These are phyloP conservation scores for Phytophthora sp. DNA, from an alignment of 352 stramenopile genomes.

Conservation along the genomic window DNA sequence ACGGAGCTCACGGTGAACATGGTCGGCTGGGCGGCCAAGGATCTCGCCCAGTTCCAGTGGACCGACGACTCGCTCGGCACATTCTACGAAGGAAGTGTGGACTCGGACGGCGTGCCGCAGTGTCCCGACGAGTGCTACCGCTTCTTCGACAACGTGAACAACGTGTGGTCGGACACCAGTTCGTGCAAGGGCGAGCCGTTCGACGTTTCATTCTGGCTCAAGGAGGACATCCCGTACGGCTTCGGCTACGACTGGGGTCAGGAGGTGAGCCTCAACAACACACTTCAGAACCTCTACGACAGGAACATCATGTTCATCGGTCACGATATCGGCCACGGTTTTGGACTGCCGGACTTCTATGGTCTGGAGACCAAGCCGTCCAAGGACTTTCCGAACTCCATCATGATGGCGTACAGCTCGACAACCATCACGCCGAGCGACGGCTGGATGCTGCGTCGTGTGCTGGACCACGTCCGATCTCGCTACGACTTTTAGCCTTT, in stretches of 20 bases:
- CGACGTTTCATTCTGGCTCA: conserved; percentile 33
- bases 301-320: conserved; percentile 29
- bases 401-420: conserved; percentile 36
- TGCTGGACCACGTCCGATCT: conserved; percentile 31
- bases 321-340: conserved; percentile 28
- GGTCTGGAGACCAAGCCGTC: conserved; percentile 17
- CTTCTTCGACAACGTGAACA: conserved; percentile 22
- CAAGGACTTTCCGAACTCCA: conserved; percentile 25
- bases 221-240: conserved; percentile 21
- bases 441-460: conserved; percentile 41
- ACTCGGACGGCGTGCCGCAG: conserved; percentile 3
- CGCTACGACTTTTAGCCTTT: conserved; percentile 35
- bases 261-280: conserved; percentile 29
- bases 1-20: conserved; percentile 26
- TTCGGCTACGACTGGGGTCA: conserved; percentile 30
- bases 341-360: conserved; percentile 29
- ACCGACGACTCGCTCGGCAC: conserved; percentile 12
- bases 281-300: conserved; percentile 11
- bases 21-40: conserved; percentile 27
- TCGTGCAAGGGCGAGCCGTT: conserved; percentile 22
- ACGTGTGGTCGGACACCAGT: conserved; percentile 27
- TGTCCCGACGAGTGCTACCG: conserved; percentile 22
- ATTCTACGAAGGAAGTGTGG: conserved; percentile 9
- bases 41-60: conserved; percentile 25
- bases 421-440: conserved; percentile 32